phyloP scores from a whole-genome alignment of 1,284 basidiomycete genomes.

The Irpex lacteus region DNA sequence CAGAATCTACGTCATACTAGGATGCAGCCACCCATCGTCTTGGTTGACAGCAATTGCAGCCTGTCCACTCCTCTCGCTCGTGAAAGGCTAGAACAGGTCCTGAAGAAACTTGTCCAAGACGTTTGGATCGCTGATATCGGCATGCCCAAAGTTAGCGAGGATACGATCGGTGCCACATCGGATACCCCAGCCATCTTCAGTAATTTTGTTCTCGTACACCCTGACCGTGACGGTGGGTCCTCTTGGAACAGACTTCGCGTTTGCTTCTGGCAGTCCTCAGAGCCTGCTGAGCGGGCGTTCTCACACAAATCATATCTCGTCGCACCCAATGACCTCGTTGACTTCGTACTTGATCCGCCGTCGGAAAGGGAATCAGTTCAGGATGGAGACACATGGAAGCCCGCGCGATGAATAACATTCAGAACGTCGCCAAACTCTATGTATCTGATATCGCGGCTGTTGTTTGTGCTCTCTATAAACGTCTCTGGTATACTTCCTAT shows the following conservation, averaged over 20 bases:
- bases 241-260: neutral
- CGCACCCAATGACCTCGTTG: neutral
- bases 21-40: neutral
- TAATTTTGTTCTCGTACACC: neutral
- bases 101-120: neutral
- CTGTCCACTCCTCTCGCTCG: neutral
- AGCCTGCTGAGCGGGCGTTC: neutral
- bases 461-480: no score
- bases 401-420: no score
- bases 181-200: neutral
- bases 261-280: neutral
- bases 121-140: neutral
- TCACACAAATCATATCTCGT: neutral
- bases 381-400: no score
- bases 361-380: no score
- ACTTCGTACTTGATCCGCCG: neutral
- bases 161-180: neutral
- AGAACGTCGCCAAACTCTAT: no score
- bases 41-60: neutral
- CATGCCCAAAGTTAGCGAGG: neutral
- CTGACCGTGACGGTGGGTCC: neutral
- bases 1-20: neutral
- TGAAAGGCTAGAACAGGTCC: neutral
- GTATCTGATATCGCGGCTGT: no score
- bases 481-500: no score